Conservation (phyloP, 805 yeast genomes). For the Candida easanensis region DNA sequence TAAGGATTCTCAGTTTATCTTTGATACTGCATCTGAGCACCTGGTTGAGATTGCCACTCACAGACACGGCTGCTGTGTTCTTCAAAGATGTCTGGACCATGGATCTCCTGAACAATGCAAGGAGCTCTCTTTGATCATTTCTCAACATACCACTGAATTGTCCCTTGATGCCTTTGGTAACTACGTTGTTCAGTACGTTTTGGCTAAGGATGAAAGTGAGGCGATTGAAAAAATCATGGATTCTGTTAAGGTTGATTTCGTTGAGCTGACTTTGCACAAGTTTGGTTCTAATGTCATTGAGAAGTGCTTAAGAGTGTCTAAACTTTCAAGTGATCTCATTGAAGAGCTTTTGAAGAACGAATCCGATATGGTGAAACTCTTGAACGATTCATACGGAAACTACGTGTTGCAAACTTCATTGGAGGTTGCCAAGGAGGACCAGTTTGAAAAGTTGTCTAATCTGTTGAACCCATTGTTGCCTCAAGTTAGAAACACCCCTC, state of each 20-base stretch:
- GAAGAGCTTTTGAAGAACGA: conserved; percentile 43
- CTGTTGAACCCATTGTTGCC: conserved; percentile 72
- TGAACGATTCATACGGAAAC: conserved; percentile 91
- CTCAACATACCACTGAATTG: conserved; percentile 62
- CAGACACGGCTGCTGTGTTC: conserved; percentile 95
- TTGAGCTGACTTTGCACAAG: conserved; percentile 73
- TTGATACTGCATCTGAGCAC: conserved; percentile 74
- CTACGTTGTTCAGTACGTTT: conserved; percentile 92
- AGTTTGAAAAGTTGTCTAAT: conserved; percentile 53
- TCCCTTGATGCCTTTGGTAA: conserved; percentile 95
- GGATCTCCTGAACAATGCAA: conserved; percentile 71
- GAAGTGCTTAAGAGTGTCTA: conserved; percentile 62
- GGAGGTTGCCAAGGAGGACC: conserved; percentile 48
- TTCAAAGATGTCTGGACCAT: conserved; percentile 91
- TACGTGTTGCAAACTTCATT: conserved; percentile 92
- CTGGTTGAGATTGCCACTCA: conserved; percentile 87
- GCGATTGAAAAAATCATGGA: conserved; percentile 33
- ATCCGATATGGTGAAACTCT: conserved; percentile 42
- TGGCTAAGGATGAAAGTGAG: conserved; percentile 40
- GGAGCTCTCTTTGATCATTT: conserved; percentile 64
- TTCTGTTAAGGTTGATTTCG: conserved; percentile 31
- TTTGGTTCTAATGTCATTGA: conserved; percentile 94
- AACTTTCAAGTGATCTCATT: conserved; percentile 45
- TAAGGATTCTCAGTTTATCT: conserved; percentile 80
- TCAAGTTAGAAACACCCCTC: conserved; percentile 85